Evolutionary conservation across 2,329 filamentous ascomycete genomes (phyloP).

Genomic region (Colletotrichum sp.): DNA sequence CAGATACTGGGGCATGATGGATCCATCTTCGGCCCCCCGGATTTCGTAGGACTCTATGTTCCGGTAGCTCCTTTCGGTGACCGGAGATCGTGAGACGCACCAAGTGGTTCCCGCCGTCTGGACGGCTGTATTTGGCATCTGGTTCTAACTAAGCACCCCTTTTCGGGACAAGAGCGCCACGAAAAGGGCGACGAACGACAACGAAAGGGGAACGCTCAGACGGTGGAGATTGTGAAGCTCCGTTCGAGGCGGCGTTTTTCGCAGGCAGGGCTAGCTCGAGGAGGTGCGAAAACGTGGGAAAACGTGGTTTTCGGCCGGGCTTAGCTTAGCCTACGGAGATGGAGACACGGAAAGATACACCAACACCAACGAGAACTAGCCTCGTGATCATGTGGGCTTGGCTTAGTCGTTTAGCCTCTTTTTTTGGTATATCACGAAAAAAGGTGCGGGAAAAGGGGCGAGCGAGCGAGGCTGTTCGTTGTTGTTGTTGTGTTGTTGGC

Average conservation of each 20-base stretch:
- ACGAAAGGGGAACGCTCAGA: constrained; percentile 4
- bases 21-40: background rate
- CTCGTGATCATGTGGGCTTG: background rate
- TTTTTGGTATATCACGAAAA: background rate
- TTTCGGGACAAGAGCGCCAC: background rate
- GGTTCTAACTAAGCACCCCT: background rate
- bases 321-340: background rate
- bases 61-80: background rate
- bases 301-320: background rate
- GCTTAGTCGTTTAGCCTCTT: background rate
- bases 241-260: background rate
- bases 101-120: background rate
- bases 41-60: background rate
- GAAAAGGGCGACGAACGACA: background rate
- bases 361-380: background rate
- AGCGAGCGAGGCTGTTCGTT: background rate
- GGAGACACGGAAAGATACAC: background rate
- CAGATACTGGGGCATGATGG: background rate
- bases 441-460: background rate
- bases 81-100: constrained; percentile 11
- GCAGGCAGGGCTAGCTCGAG: background rate
- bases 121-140: background rate
- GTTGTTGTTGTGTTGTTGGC: background rate
- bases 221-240: constrained; percentile 18
- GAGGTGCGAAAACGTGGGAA: background rate